Conservation (phyloP, 1,284 basidiomycete species). For the Sanghuangporus baumii region DNA sequence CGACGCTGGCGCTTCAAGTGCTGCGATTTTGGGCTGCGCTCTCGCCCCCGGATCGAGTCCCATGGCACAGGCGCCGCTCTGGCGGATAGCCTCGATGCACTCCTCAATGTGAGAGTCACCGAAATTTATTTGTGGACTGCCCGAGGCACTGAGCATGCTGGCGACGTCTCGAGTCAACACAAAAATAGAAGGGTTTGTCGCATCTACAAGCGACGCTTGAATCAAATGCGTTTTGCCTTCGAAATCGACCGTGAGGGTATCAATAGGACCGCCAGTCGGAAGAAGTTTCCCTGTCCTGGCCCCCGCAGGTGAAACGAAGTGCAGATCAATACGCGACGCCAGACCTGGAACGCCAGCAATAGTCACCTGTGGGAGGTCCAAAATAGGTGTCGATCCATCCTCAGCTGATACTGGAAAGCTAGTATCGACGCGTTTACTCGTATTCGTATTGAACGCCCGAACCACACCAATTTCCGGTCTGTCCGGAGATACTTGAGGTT, state of each 20-base stretch:
- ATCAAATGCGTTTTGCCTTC: conserved; percentile 23
- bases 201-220: conserved; percentile 56
- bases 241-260: conserved; percentile 30
- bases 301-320: conserved; percentile 62
- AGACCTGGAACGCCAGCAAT: conserved; percentile 64
- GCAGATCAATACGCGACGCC: conserved; percentile 59
- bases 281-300: conserved; percentile 66
- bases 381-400: conserved; percentile 29
- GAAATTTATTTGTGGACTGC: conserved; percentile 22
- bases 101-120: conserved; percentile 27
- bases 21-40: conserved; percentile 68
- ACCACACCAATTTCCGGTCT: conserved; percentile 27
- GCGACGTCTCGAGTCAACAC: conserved; percentile 41
- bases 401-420: conserved; percentile 48
- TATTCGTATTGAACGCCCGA: conserved; percentile 62
- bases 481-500: conserved; percentile 19
- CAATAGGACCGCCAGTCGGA: conserved; percentile 49
- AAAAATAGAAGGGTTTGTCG: conserved; percentile 71
- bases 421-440: conserved; percentile 58
- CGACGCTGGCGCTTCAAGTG: conserved; percentile 37
- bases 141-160: conserved; percentile 25
- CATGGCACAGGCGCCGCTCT: conserved; percentile 54
- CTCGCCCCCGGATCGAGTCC: conserved; percentile 54
- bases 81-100: conserved; percentile 49
- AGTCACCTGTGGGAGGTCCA: conserved; percentile 44